Conservation (phyloP, 148 eudicot species). For the Silene uniflora region DNA sequence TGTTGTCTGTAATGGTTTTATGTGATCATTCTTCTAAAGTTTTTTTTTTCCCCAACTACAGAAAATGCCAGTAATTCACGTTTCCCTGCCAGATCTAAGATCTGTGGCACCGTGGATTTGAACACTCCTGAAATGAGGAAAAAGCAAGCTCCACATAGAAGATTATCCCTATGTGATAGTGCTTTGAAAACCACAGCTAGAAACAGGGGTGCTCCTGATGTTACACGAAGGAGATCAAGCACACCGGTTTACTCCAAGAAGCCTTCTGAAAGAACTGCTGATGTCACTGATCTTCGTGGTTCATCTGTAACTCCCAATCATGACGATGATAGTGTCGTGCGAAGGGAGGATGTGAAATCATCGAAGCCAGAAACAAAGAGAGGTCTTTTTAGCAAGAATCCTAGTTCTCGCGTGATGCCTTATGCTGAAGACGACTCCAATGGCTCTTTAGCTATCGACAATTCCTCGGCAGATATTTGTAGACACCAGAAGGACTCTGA, state of each 20-base stretch:
- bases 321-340: constrained; percentile 27
- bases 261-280: constrained; percentile 40
- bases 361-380: constrained; percentile 37
- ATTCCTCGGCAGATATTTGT: constrained; percentile 34
- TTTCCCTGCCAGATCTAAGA: constrained; percentile 41
- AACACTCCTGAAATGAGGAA: constrained; percentile 40
- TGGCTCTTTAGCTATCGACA: constrained; percentile 38
- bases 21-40: not conserved
- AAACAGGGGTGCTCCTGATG: constrained; percentile 43
- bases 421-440: constrained; percentile 41
- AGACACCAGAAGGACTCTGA: constrained; percentile 63
- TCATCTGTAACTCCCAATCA: constrained; percentile 29
- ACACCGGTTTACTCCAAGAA: constrained; percentile 50
- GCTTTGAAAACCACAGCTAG: constrained; percentile 46
- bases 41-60: constrained; percentile 21
- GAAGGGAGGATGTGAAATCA: constrained; percentile 25
- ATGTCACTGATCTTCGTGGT: constrained; percentile 27
- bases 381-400: constrained; percentile 41
- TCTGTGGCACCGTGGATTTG: constrained; percentile 30
- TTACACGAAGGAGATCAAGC: constrained; percentile 39
- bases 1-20: not conserved
- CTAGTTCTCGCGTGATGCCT: constrained; percentile 42
- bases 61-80: constrained; percentile 64
- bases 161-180: constrained; percentile 40
- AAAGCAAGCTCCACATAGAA: constrained; percentile 29